These are phyloP conservation scores for Medicago truncatula DNA, from an alignment of 306 rosid genomes.

Conservation along the genomic window MtrunA17r5.0-ANR NC_053042.1:8986501-8987000, in stretches of 20 bases:
- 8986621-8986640: constrained; percentile 90
- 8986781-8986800: constrained; percentile 98
- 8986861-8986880: constrained; percentile 93
- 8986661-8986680: constrained; percentile 91
- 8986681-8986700: constrained; percentile 81
- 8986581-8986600: constrained; percentile 95
- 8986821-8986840: constrained; percentile 88
- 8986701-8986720: constrained; percentile 91
- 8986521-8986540: constrained; percentile 99
- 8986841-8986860: constrained; percentile 84
- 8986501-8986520: constrained; percentile 99
- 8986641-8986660: constrained; percentile 78
- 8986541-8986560: constrained; percentile 99
- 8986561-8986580: constrained; percentile 92
- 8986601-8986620: constrained; percentile 99
- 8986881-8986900: constrained; percentile 83
- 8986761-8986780: constrained; percentile 94
- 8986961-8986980: constrained; percentile 99
- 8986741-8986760: constrained; percentile 99
- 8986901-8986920: constrained; percentile 61
- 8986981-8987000: constrained; percentile 97
- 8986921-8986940: constrained; percentile 93
- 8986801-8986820: constrained; percentile 84
- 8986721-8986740: constrained; percentile 99
- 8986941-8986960: constrained; percentile 92